These are phyloP conservation scores for Remersonia thermophila DNA, from an alignment of 2,329 filamentous ascomycete genomes.

Conservation along the genomic window DNA sequence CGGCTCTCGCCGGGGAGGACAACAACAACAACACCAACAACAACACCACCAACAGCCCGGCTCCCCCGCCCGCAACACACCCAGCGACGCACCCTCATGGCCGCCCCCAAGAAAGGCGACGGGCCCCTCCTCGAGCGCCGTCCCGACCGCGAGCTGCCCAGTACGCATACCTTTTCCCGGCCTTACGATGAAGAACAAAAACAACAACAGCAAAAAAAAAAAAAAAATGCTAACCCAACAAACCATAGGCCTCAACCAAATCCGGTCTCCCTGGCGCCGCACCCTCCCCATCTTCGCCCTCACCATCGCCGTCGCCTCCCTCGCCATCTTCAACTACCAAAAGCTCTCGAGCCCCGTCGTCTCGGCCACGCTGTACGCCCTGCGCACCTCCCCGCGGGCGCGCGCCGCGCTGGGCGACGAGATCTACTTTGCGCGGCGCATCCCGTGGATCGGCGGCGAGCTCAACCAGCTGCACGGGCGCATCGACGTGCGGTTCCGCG, in stretches of 20 bases:
- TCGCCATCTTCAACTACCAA: slow-evolving; percentile 99
- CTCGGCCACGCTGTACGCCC: slow-evolving; percentile 79
- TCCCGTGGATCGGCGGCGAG: slow-evolving; percentile 74
- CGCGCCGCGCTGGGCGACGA: slow-evolving; percentile 74
- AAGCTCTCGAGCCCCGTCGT: slow-evolving; percentile 81
- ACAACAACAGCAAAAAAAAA: neutral
- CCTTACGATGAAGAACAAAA: too few relatives aligned
- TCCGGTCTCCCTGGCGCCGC: slow-evolving; percentile 49
- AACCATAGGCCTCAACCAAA: slow-evolving; percentile 28
- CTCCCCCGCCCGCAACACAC: slow-evolving; percentile 14
- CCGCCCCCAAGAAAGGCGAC: slow-evolving; percentile 46
- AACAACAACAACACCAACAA: neutral
- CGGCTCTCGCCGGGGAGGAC: slow-evolving; percentile 14
- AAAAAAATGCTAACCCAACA: neutral
- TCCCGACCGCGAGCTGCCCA: slow-evolving; percentile 53
- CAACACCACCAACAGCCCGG: neutral
- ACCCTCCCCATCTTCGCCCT: slow-evolving; percentile 72
- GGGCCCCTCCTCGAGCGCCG: slow-evolving; percentile 54
- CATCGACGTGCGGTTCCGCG: slow-evolving; percentile 78
- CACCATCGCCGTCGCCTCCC: slow-evolving; percentile 55
- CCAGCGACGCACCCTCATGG: slow-evolving; percentile 37
- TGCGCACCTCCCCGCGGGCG: slow-evolving; percentile 67
- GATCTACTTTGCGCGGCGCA: slow-evolving; percentile 66
- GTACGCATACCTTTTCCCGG: slow-evolving; percentile 30
- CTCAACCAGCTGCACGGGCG: slow-evolving; percentile 89